Conservation (phyloP, 2,329 filamentous ascomycete species). For the Aspergillus tamarii region DNA sequence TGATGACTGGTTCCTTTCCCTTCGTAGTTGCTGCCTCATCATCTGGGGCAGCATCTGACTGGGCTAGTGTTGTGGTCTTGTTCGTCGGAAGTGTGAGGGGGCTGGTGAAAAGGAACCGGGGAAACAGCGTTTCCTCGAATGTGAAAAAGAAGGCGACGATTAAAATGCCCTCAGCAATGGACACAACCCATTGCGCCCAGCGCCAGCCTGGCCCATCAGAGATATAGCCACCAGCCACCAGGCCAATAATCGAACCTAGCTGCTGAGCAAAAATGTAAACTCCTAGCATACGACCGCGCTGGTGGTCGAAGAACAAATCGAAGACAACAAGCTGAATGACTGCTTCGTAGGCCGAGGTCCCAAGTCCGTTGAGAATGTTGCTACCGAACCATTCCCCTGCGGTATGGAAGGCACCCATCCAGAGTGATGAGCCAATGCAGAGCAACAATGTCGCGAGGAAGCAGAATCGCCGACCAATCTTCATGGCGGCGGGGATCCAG, state of each 20-base stretch:
- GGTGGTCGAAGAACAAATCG: not conserved
- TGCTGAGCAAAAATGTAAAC: not conserved
- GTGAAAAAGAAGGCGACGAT: constrained; percentile 7
- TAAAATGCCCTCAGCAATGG: constrained; percentile 4
- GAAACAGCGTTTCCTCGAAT: constrained; percentile 4
- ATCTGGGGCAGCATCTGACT: too few relatives aligned
- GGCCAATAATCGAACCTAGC: not conserved
- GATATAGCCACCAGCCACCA: not conserved
- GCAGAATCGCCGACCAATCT: not conserved
- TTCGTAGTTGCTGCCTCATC: too few relatives aligned
- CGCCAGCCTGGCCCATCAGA: not conserved
- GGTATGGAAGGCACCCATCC: not conserved
- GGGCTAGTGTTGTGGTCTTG: too few relatives aligned
- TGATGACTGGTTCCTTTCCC: too few relatives aligned
- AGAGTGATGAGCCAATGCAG: not conserved
- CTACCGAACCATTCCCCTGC: constrained; percentile 2
- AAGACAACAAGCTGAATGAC: constrained; percentile 1
- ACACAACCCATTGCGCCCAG: constrained; percentile 1
- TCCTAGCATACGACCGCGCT: not conserved
- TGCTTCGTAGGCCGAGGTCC: constrained; percentile 1
- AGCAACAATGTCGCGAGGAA: not conserved
- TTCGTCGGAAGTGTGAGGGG: too few relatives aligned
- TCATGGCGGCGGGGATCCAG: not conserved
- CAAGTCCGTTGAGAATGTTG: not conserved
- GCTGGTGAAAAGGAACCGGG: constrained; percentile 3